A percentile compares a stretch with the other conserved stretches of the same genome.
These are phyloP conservation scores for Naganishia cerealis DNA, from an alignment of 1,284 basidiomycete genomes.

Conservation along the genomic window DNA sequence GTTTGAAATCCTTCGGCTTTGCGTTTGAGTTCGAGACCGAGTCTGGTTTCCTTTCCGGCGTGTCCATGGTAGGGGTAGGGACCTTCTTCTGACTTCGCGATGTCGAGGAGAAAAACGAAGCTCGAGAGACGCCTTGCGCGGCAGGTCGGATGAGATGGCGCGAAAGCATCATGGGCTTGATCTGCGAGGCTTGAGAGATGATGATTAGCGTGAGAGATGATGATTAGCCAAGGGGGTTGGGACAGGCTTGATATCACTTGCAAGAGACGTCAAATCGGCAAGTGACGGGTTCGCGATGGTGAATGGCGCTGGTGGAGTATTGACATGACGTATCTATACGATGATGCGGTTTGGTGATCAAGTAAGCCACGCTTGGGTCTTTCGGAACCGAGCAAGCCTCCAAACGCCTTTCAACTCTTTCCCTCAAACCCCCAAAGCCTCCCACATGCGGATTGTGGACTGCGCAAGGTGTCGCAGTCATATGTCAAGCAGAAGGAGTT, in stretches of 20 bases:
- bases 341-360: constrained; percentile 2
- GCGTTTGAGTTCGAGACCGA: constrained; percentile 22
- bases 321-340: background rate
- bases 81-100: constrained; percentile 9
- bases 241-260: too few species aligned
- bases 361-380: background rate
- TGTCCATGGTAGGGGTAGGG: constrained; percentile 26
- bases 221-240: background rate
- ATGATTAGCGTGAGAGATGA: background rate
- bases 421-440: too few species aligned
- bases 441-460: too few species aligned
- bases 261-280: too few species aligned
- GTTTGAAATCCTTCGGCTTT: constrained; percentile 9
- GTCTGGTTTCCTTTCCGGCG: constrained; percentile 27
- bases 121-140: constrained; percentile 9
- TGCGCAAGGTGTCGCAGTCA: too few species aligned
- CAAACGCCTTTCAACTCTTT: too few species aligned
- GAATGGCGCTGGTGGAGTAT: too few species aligned
- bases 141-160: constrained; percentile 4
- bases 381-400: too few species aligned
- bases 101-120: constrained; percentile 4
- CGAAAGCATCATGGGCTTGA: constrained; percentile 20
- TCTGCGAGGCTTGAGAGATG: background rate
- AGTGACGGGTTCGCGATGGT: too few species aligned
- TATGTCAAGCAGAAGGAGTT: too few species aligned